Percentiles rank a stretch among this genome's conserved stretches.
Evolutionary conservation across 2,329 filamentous ascomycete species (phyloP).

Genomic region (Fusarium nematophilum): DNA sequence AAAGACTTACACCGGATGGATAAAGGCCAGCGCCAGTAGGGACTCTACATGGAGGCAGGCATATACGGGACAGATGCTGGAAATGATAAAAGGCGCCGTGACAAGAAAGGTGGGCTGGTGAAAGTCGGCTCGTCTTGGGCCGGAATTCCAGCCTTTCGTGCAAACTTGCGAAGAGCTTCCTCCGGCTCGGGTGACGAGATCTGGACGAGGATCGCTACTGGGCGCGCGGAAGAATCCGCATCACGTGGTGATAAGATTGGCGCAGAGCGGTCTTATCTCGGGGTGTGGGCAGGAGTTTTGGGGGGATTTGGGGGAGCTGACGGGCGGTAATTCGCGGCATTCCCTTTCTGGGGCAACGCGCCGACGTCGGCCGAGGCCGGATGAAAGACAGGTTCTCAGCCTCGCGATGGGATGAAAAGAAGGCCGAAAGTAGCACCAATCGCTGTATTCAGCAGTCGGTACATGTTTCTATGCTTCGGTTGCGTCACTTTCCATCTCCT

Average conservation of each 20-base stretch:
- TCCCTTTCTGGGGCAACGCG: constrained; percentile 19
- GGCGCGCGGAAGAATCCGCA: constrained; percentile 44
- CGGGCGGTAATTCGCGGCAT: constrained; percentile 24
- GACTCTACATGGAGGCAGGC: constrained; percentile 52
- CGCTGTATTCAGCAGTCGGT: neutral
- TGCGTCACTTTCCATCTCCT: no score
- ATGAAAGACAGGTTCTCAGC: neutral
- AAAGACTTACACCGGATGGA: constrained; percentile 51
- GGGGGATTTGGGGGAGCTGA: constrained; percentile 14
- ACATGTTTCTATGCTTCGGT: no score
- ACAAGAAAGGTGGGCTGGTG: constrained; percentile 29
- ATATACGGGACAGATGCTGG: constrained; percentile 26
- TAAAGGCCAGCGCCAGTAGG: constrained; percentile 46
- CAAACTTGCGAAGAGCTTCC: constrained; percentile 52
- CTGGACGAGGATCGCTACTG: constrained; percentile 45
- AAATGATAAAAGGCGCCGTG: constrained; percentile 25
- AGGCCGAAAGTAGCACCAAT: neutral
- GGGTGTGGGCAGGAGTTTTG: constrained; percentile 19
- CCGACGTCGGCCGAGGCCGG: constrained; percentile 32
- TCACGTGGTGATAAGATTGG: constrained; percentile 51
- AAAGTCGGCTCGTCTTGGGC: constrained; percentile 32
- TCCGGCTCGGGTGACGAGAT: constrained; percentile 51
- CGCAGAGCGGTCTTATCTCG: constrained; percentile 33
- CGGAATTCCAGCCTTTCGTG: constrained; percentile 44
- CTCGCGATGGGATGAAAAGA: neutral